Conservation (phyloP, 306 rosid genomes). For the Biancaea sappan region DNA sequence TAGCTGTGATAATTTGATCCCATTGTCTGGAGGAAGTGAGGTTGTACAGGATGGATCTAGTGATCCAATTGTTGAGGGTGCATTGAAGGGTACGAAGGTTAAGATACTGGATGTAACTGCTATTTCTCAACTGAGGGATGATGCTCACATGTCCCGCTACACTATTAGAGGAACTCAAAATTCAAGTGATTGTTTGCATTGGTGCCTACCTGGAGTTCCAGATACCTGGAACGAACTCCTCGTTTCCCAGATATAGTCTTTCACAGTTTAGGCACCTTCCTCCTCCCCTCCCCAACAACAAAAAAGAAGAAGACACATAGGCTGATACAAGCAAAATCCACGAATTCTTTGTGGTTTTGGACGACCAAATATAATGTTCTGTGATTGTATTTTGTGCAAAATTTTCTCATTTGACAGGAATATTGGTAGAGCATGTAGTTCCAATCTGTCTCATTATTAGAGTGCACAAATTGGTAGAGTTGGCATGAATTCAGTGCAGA, state of each 20-base stretch:
- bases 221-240: conserved; percentile 97
- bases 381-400: background rate
- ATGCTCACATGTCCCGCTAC: conserved; percentile 85
- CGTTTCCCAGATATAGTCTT: conserved; percentile 64
- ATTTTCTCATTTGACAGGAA: conserved; percentile 28
- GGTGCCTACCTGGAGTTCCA: conserved; percentile 94
- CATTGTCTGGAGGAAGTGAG: conserved; percentile 67
- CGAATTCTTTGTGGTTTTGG: conserved; percentile 40
- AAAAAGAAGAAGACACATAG: background rate
- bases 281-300: background rate
- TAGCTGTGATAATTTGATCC: conserved; percentile 71
- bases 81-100: conserved; percentile 79
- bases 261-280: conserved; percentile 14
- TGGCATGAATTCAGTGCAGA: background rate
- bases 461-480: background rate
- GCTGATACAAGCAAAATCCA: background rate
- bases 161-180: conserved; percentile 54
- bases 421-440: conserved; percentile 23
- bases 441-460: conserved; percentile 1
- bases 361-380: conserved; percentile 27
- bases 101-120: conserved; percentile 85
- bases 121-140: conserved; percentile 84
- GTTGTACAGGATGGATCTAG: conserved; percentile 65
- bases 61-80: conserved; percentile 60
- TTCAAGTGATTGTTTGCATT: conserved; percentile 85